A percentile compares a stretch with the other conserved stretches of the same genome.
Evolutionary conservation across 768 basidiomycete genomes (phyloP).

Genomic region (Boletales sp.): DNA sequence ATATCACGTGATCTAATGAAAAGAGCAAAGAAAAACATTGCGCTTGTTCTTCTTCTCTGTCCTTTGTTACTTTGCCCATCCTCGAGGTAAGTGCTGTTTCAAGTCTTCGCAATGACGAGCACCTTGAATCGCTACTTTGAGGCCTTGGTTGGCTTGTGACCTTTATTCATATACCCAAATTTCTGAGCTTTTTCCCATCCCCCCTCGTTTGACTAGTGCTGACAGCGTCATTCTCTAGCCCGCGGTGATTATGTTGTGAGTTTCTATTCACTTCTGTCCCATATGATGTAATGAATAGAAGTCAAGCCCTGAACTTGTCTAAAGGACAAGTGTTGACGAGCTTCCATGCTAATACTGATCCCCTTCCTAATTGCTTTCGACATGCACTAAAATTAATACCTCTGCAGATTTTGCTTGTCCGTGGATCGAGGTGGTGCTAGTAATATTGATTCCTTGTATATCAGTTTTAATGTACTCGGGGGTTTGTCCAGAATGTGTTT

Average conservation of each 20-base stretch:
- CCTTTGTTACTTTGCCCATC: neutral
- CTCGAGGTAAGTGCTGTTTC: slow-evolving; percentile 31
- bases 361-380: neutral
- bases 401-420: slow-evolving; percentile 3
- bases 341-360: slow-evolving; percentile 89
- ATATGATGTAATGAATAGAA: slow-evolving; percentile 76
- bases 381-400: slow-evolving; percentile 13
- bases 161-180: slow-evolving; percentile 83
- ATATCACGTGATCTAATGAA: slow-evolving; percentile 28
- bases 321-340: slow-evolving; percentile 71
- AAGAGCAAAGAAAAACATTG: slow-evolving; percentile 12
- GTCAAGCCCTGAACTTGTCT: slow-evolving; percentile 88
- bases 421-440: neutral
- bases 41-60: slow-evolving; percentile 11
- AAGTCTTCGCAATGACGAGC: slow-evolving; percentile 52
- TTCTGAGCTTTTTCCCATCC: slow-evolving; percentile 54
- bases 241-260: slow-evolving; percentile 31
- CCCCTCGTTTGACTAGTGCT: slow-evolving; percentile 8
- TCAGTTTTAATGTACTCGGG: slow-evolving; percentile 5
- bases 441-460: neutral
- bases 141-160: slow-evolving; percentile 60
- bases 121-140: slow-evolving; percentile 87
- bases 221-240: neutral
- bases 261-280: slow-evolving; percentile 11
- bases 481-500: slow-evolving; percentile 57